These are phyloP conservation scores for Trichoderma arundinaceum DNA, from an alignment of 2,329 filamentous ascomycete genomes.

Conservation along the genomic window DNA sequence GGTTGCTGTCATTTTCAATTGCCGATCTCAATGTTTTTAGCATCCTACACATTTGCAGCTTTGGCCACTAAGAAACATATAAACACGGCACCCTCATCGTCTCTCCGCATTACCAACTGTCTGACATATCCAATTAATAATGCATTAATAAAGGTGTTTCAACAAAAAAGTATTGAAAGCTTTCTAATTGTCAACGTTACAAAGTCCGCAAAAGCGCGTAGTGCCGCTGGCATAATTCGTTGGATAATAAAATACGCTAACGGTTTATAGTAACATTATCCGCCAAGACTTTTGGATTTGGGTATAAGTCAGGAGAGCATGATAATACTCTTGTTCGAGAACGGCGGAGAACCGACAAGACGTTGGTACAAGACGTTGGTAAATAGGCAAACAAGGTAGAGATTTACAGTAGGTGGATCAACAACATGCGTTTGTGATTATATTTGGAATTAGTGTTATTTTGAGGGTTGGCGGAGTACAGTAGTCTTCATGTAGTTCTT, in stretches of 20 bases:
- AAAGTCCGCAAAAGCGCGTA: not conserved
- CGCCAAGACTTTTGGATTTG: slow-evolving; percentile 13
- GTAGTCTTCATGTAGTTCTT: not conserved
- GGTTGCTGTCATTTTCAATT: not conserved
- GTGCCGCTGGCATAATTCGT: not conserved
- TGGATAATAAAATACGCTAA: slow-evolving; percentile 2
- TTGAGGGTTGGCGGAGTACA: not conserved
- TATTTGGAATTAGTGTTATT: not conserved
- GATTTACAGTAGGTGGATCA: not conserved
- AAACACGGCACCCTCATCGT: not conserved
- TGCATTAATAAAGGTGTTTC: not conserved
- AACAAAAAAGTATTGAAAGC: not conserved
- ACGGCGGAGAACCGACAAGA: not conserved
- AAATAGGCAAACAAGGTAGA: not conserved
- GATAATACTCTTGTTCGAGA: slow-evolving; percentile 4
- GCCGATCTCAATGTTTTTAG: not conserved
- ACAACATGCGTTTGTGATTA: not conserved
- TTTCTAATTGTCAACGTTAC: not conserved
- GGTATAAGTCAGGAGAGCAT: not conserved
- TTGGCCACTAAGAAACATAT: not conserved
- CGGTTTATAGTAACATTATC: slow-evolving; percentile 17
- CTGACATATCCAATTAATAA: slow-evolving; percentile 1
- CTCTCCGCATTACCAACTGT: not conserved
- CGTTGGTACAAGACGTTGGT: not conserved
- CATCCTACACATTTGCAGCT: not conserved